Evolutionary conservation across 2,329 filamentous ascomycete genomes (phyloP), one percentile per base, ranked within the genome.

Genomic region (Pezicula carpinea): DNA sequence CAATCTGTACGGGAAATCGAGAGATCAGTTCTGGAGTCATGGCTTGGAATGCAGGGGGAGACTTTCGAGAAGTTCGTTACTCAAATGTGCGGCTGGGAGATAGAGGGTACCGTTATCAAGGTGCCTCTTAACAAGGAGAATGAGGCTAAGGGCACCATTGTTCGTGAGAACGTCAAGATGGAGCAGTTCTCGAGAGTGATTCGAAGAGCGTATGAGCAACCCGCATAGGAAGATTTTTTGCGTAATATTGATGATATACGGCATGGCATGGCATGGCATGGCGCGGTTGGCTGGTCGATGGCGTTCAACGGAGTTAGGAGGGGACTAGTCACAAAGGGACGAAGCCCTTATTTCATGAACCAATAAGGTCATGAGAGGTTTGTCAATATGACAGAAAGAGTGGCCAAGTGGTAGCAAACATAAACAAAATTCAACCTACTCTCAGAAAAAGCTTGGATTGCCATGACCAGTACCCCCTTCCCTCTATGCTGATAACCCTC

Each of bases 61-160:
- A 76, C 76, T 29, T 80, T 88, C 42, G 75, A 79, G 60, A 89
- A 89, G 70, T 95, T 95, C 59, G 81, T 93, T 57, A 79, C 80
- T 48, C 88, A 92, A 66, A 87, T 92, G 10, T 93, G 87, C 63
- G 89, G 87, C 55, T 99, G 92, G 90, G 80, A 79, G 60, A 77
- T 96, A 35, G 81, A 75, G 45, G 74, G 75, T 23, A 64, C 66
- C n/a, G 63, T 72, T 36, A 83, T 96, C 53, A 80, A 81, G 67
- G 80, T 99, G 47, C 93, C 93, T 47, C 75, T 85, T 63, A 99
- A 99, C 74, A 88, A 93, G 64, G 93, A 99, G 72, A 96, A 96
- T 68, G 92, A 97, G 80, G 93, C 90, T 38, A 89, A 95, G 76
- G 93, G 93, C 69, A 86, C 90, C 34, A 87, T 96, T 68, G 95